phyloP scores from a whole-genome alignment of 495 filamentous ascomycete genomes.

The Penicillium manginii region DNA sequence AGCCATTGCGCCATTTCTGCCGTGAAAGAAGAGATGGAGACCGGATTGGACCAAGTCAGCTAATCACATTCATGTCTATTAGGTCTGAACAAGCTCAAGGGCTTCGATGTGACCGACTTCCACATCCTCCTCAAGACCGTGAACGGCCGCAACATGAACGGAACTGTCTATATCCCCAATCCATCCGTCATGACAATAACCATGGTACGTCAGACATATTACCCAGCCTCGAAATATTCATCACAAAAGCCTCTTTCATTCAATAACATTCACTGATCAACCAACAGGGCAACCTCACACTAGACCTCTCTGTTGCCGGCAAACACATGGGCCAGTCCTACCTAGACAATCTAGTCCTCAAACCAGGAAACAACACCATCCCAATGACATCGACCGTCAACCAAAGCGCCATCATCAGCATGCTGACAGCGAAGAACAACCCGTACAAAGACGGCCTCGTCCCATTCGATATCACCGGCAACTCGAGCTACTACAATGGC shows the following conservation, averaged over 20 bases:
- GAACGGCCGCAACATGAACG: constrained; percentile 65
- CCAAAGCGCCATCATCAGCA: constrained; percentile 47
- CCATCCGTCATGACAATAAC: constrained; percentile 64
- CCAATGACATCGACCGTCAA: constrained; percentile 58
- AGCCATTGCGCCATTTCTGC: constrained; percentile 1
- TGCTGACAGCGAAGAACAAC: constrained; percentile 36
- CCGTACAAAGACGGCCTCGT: constrained; percentile 59
- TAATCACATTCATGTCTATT: neutral
- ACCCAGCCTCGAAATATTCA: no score
- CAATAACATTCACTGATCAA: constrained; percentile 9
- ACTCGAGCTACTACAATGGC: constrained; percentile 60
- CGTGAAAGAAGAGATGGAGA: no score
- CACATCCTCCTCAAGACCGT: constrained; percentile 44
- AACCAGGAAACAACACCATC: constrained; percentile 63
- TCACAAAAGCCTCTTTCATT: no score
- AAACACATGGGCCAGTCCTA: constrained; percentile 56
- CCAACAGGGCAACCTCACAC: constrained; percentile 64
- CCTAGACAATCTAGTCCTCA: constrained; percentile 60
- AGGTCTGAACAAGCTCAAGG: constrained; percentile 64
- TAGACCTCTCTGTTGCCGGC: constrained; percentile 58
- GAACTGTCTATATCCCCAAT: constrained; percentile 69
- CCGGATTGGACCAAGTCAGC: neutral
- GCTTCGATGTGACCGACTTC: constrained; percentile 59
- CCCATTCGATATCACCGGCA: constrained; percentile 62
- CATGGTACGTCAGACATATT: constrained; percentile 49